Conservation (phyloP, 2,329 filamentous ascomycete genomes). For the Fusarium denticulatum region DNA sequence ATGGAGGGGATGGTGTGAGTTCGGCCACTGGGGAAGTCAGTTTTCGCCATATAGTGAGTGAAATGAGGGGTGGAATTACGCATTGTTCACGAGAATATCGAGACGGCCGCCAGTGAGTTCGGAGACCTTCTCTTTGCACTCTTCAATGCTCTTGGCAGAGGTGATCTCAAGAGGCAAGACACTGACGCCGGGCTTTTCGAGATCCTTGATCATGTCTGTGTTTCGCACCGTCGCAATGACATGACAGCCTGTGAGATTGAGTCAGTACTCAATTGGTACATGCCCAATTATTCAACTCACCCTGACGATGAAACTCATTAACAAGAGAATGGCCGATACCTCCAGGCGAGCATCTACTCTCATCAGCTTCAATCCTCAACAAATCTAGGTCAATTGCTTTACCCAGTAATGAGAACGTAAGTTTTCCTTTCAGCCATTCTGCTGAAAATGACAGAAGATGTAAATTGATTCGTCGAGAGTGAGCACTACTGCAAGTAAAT, state of each 20-base stretch:
- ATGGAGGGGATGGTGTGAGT: slow-evolving; percentile 62
- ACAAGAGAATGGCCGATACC: slow-evolving; percentile 67
- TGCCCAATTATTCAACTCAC: slow-evolving; percentile 41
- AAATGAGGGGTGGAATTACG: slow-evolving; percentile 50
- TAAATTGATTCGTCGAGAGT: neutral
- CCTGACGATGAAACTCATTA: slow-evolving; percentile 62
- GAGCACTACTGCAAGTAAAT: neutral
- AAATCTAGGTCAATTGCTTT: neutral
- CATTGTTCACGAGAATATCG: slow-evolving; percentile 69
- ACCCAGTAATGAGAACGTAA: slow-evolving; percentile 23
- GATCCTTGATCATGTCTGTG: slow-evolving; percentile 56
- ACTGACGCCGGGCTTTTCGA: slow-evolving; percentile 60
- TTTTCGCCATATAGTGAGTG: neutral
- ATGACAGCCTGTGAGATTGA: slow-evolving; percentile 47
- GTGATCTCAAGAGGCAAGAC: slow-evolving; percentile 65
- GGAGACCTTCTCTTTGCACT: slow-evolving; percentile 58
- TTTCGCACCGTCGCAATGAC: slow-evolving; percentile 68
- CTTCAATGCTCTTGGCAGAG: slow-evolving; percentile 59
- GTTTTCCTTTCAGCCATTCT: slow-evolving; percentile 48
- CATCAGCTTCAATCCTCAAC: neutral
- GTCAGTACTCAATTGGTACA: neutral
- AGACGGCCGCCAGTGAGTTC: slow-evolving; percentile 62
- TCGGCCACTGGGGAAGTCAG: slow-evolving; percentile 53
- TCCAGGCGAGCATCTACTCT: slow-evolving; percentile 64
- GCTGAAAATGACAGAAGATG: neutral